These are phyloP conservation scores for Pelagophyceae sp. DNA, from an alignment of 352 stramenopile species.

Conservation along the genomic window DNA sequence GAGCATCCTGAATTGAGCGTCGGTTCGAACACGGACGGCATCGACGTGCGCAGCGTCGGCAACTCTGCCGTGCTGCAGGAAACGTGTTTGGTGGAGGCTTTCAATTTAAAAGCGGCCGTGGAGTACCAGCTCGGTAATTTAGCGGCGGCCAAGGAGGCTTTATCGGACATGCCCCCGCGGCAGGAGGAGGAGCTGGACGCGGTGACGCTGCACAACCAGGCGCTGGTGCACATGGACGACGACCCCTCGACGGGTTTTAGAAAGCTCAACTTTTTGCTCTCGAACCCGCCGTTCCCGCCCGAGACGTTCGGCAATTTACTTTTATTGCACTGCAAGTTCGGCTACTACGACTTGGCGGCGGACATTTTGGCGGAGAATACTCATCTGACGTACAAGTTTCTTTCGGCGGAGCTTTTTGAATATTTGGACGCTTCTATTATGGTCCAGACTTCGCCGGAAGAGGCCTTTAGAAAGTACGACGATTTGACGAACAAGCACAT, in stretches of 20 bases:
- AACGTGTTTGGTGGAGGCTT: slow-evolving; percentile 80
- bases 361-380: slow-evolving; percentile 87
- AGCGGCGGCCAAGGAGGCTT: slow-evolving; percentile 60
- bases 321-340: slow-evolving; percentile 82
- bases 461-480: slow-evolving; percentile 81
- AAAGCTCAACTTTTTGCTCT: slow-evolving; percentile 87
- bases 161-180: slow-evolving; percentile 77
- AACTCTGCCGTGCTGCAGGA: slow-evolving; percentile 81
- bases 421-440: slow-evolving; percentile 90
- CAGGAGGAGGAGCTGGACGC: slow-evolving; percentile 83
- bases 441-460: slow-evolving; percentile 77
- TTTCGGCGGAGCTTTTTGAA: slow-evolving; percentile 83
- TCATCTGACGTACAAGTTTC: slow-evolving; percentile 81
- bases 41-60: slow-evolving; percentile 64
- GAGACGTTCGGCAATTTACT: slow-evolving; percentile 90
- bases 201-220: slow-evolving; percentile 71
- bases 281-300: slow-evolving; percentile 81
- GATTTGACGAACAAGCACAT: slow-evolving; percentile 83
- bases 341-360: slow-evolving; percentile 84
- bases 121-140: slow-evolving; percentile 86
- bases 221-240: slow-evolving; percentile 83
- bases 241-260: slow-evolving; percentile 81
- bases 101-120: slow-evolving; percentile 90
- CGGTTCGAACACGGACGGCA: slow-evolving; percentile 62
- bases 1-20: slow-evolving; percentile 84